Conservation (phyloP, 148 eudicot species). For the Diospyros kaki region DNA sequence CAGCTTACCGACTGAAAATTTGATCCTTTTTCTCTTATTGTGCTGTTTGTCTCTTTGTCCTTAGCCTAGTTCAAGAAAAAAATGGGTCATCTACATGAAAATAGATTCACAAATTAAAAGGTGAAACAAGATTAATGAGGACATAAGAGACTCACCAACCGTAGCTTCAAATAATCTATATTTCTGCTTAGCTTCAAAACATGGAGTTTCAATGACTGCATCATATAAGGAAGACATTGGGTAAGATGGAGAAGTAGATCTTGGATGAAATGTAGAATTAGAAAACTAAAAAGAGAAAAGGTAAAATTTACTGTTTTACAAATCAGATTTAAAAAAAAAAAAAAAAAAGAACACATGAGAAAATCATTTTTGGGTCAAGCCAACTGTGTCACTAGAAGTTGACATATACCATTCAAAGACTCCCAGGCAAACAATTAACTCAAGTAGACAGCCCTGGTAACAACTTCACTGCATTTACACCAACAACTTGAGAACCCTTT, state of each 20-base stretch:
- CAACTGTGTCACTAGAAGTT: background rate
- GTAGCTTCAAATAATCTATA: conserved; percentile 55
- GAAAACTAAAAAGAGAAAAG: background rate
- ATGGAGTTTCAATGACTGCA: conserved; percentile 93
- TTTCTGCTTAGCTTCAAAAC: conserved; percentile 73
- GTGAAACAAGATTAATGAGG: conserved; percentile 6
- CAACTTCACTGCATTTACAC: background rate
- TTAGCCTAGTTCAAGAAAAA: conserved; percentile 45
- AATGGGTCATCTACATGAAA: background rate
- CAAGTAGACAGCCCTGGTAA: background rate
- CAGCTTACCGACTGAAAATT: conserved; percentile 42
- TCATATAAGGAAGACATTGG: conserved; percentile 16
- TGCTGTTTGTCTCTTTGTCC: conserved; percentile 39
- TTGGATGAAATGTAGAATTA: background rate
- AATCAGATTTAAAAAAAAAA: background rate
- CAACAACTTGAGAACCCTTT: background rate
- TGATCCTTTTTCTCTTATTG: conserved; percentile 22
- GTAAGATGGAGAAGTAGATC: background rate
- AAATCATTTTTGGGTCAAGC: background rate
- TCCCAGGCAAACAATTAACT: background rate
- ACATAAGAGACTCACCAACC: conserved; percentile 57
- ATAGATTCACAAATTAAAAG: background rate
- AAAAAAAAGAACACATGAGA: background rate
- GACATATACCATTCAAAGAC: background rate
- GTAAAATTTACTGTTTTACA: background rate